These are phyloP conservation scores for Gossypium bickii DNA, from an alignment of 345 rosid genomes.

Conservation along the genomic window DNA sequence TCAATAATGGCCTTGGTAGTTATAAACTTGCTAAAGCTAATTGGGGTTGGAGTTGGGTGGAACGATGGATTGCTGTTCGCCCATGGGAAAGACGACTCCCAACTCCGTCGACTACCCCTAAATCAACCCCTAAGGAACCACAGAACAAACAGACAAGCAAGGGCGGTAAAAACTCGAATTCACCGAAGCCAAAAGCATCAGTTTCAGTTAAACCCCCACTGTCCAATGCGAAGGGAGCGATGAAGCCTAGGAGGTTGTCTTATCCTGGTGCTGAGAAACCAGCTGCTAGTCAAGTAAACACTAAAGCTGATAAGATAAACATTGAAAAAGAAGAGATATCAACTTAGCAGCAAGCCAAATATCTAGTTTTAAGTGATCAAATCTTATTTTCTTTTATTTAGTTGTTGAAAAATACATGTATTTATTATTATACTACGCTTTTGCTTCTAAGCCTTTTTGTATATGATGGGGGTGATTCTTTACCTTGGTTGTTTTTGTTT, in stretches of 20 bases:
- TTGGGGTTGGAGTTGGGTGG: slow-evolving; percentile 99
- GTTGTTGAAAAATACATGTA: neutral
- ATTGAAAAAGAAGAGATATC: slow-evolving; percentile 17
- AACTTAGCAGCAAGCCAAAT: neutral
- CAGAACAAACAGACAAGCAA: slow-evolving; percentile 42
- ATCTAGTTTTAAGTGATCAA: neutral
- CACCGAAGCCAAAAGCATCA: slow-evolving; percentile 50
- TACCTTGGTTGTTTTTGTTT: neutral
- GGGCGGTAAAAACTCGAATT: slow-evolving; percentile 32
- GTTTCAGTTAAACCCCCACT: slow-evolving; percentile 39
- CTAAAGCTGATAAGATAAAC: slow-evolving; percentile 26
- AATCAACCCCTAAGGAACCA: slow-evolving; percentile 53
- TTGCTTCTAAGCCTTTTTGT: neutral
- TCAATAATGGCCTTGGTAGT: slow-evolving; percentile 38
- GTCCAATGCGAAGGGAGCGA: slow-evolving; percentile 34
- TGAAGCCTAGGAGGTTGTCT: slow-evolving; percentile 60
- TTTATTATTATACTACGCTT: neutral
- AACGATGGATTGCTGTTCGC: slow-evolving; percentile 85
- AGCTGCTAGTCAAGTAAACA: slow-evolving; percentile 20
- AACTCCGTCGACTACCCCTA: slow-evolving; percentile 39
- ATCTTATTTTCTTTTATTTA: neutral
- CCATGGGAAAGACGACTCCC: slow-evolving; percentile 88
- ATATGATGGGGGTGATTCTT: slow-evolving; percentile 8
- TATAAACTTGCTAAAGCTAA: slow-evolving; percentile 66
- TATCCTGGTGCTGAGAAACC: slow-evolving; percentile 55